These are phyloP conservation scores for Rickenella mellea DNA, from an alignment of 768 basidiomycete genomes.

Conservation along the genomic window DNA sequence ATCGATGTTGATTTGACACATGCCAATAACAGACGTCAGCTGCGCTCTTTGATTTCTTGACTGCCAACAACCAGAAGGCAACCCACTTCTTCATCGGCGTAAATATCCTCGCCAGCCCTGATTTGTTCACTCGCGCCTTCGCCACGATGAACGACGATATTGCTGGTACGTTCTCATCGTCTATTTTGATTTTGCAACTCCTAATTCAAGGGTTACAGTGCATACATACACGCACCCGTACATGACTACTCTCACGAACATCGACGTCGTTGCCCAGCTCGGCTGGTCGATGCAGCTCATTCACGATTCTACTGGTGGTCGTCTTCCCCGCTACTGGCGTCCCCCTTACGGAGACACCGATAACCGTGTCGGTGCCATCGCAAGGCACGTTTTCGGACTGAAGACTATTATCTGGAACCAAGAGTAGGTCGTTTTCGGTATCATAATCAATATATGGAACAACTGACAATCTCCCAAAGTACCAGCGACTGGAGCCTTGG, in stretches of 20 bases:
- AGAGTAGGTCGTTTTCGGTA: slow-evolving; percentile 52
- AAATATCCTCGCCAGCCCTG: slow-evolving; percentile 55
- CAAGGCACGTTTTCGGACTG: slow-evolving; percentile 78
- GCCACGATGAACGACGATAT: slow-evolving; percentile 25
- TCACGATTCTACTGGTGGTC: slow-evolving; percentile 72
- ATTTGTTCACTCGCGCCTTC: slow-evolving; percentile 46
- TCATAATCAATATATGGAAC: no score
- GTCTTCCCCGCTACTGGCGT: slow-evolving; percentile 71
- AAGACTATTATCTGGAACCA: slow-evolving; percentile 86
- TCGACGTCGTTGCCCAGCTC: slow-evolving; percentile 61
- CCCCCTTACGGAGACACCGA: slow-evolving; percentile 85
- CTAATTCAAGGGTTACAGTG: slow-evolving; percentile 8
- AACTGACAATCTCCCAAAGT: slow-evolving; percentile 35
- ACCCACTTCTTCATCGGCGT: slow-evolving; percentile 89
- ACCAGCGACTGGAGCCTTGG: slow-evolving; percentile 70
- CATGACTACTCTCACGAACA: slow-evolving; percentile 71
- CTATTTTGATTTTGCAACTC: no score
- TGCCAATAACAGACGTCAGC: slow-evolving; percentile 18
- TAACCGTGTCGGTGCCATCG: slow-evolving; percentile 76
- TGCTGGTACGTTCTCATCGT: slow-evolving; percentile 13
- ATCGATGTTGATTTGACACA: not conserved
- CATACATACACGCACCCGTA: slow-evolving; percentile 72
- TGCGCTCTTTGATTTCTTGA: slow-evolving; percentile 55
- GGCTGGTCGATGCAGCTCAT: slow-evolving; percentile 79
- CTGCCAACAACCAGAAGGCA: slow-evolving; percentile 51